phyloP scores from a whole-genome alignment of 1,284 basidiomycete genomes.

The Fomitopsis schrenkii region DNA sequence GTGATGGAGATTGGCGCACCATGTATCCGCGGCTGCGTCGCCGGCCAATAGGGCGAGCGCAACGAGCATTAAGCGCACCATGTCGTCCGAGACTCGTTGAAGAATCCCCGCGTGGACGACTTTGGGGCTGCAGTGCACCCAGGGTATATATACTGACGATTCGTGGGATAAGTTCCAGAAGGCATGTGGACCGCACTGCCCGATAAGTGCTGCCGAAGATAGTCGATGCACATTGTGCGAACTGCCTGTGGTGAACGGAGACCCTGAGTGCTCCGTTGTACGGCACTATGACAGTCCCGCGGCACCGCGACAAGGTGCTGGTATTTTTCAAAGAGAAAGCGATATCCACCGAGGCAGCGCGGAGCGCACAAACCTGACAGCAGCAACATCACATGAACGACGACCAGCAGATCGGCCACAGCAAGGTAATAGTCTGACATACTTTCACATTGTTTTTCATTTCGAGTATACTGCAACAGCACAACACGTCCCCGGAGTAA shows the following conservation, averaged over 20 bases:
- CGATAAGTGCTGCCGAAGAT: not conserved
- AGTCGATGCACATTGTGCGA: not conserved
- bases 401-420: not conserved
- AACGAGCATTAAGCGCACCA: constrained; percentile 1
- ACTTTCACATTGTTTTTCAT: constrained; percentile 4
- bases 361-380: not conserved
- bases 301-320: not conserved
- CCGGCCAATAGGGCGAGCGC: not conserved
- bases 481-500: constrained; percentile 19
- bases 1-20: constrained; percentile 4
- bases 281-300: not conserved
- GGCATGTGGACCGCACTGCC: not conserved
- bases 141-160: not conserved
- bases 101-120: not conserved
- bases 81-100: not conserved
- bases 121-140: not conserved
- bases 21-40: constrained; percentile 11
- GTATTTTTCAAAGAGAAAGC: no score
- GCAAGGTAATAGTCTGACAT: not conserved
- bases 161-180: not conserved
- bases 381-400: not conserved
- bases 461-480: constrained; percentile 24
- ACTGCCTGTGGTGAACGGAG: not conserved
- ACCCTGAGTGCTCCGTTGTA: not conserved
- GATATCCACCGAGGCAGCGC: no score